Percentiles rank a stretch among this genome's conserved stretches.
These are phyloP conservation scores for Trichoderma endophyticum DNA, from an alignment of 2,329 filamentous ascomycete genomes.

Conservation along the genomic window DNA sequence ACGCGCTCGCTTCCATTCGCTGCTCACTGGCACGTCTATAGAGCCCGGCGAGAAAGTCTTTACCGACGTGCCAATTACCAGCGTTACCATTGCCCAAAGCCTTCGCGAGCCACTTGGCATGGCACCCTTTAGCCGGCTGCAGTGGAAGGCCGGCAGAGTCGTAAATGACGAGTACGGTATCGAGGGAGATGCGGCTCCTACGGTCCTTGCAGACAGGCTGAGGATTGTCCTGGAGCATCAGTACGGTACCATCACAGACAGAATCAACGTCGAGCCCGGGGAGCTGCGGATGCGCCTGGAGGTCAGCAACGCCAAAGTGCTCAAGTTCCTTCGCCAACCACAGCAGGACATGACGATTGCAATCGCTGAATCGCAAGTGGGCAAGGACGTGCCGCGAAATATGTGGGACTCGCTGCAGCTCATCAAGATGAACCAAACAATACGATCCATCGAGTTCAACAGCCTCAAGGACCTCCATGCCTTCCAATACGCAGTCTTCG, in stretches of 20 bases:
- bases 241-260: slow-evolving; percentile 75
- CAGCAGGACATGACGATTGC: slow-evolving; percentile 77
- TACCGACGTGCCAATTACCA: slow-evolving; percentile 64
- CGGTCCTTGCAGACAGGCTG: slow-evolving; percentile 72
- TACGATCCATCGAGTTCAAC: slow-evolving; percentile 70
- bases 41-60: slow-evolving; percentile 67
- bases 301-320: slow-evolving; percentile 56
- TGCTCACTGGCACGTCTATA: slow-evolving; percentile 70
- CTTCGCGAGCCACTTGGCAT: slow-evolving; percentile 50
- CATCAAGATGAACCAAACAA: slow-evolving; percentile 56
- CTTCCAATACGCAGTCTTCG: slow-evolving; percentile 77
- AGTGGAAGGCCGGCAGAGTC: slow-evolving; percentile 66
- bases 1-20: slow-evolving; percentile 66
- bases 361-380: slow-evolving; percentile 64
- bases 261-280: slow-evolving; percentile 76
- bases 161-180: slow-evolving; percentile 68
- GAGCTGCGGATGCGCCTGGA: slow-evolving; percentile 67
- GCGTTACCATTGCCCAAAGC: slow-evolving; percentile 59
- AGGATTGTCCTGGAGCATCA: slow-evolving; percentile 73
- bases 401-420: slow-evolving; percentile 62
- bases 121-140: slow-evolving; percentile 47
- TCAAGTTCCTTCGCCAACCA: slow-evolving; percentile 67
- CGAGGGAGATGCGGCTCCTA: slow-evolving; percentile 58
- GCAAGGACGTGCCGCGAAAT: slow-evolving; percentile 59
- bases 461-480: slow-evolving; percentile 66